Percentiles rank a stretch among this genome's conserved stretches.
These are phyloP conservation scores for Kalmusia sp. DNA, from an alignment of 2,329 filamentous ascomycete species.

Conservation along the genomic window DNA sequence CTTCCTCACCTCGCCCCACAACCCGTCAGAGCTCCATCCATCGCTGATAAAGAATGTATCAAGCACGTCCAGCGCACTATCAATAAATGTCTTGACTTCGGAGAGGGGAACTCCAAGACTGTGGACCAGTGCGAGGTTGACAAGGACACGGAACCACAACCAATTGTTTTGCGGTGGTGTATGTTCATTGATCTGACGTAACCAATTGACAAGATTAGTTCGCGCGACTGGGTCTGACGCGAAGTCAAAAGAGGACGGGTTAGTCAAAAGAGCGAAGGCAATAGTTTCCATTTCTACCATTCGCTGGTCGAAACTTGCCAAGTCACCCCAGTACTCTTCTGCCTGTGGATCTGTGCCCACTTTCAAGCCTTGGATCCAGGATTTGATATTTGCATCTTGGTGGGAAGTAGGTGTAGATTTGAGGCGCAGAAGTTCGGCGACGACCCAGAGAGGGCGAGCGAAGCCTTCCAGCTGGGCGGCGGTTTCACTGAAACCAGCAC, in stretches of 20 bases:
- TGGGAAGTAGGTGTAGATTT: background rate
- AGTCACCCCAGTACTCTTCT: conserved; percentile 54
- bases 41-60: conserved; percentile 53
- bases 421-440: conserved; percentile 13
- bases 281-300: conserved; percentile 61
- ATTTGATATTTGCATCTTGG: conserved; percentile 1
- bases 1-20: conserved; percentile 43
- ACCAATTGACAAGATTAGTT: conserved; percentile 48
- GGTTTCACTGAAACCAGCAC: conserved; percentile 24
- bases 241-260: conserved; percentile 42
- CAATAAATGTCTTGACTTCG: conserved; percentile 43
- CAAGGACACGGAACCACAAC: conserved; percentile 59
- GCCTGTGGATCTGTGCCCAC: conserved; percentile 30
- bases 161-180: conserved; percentile 57
- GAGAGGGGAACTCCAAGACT: conserved; percentile 42
- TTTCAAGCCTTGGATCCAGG: conserved; percentile 20
- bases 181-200: conserved; percentile 49
- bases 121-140: conserved; percentile 53
- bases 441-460: conserved; percentile 23
- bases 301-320: conserved; percentile 53
- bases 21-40: conserved; percentile 57
- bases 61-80: conserved; percentile 47
- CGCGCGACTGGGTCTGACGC: conserved; percentile 27
- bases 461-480: conserved; percentile 29
- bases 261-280: conserved; percentile 52